Evolutionary conservation across 2,329 filamentous ascomycete genomes (phyloP).

Genomic region (Zelopaecilomyces penicillatus): DNA sequence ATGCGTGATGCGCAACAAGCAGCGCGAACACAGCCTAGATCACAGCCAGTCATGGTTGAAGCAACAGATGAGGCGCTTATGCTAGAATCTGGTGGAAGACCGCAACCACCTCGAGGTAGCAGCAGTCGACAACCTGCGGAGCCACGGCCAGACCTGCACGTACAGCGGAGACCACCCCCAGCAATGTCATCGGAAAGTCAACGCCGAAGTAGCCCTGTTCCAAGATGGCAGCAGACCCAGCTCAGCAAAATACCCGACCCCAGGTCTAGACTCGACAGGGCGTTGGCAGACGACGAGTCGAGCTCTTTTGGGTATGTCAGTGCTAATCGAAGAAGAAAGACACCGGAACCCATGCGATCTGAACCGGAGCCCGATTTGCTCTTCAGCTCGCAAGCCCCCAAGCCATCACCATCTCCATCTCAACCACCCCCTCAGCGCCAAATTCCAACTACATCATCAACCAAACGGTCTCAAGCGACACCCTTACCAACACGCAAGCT

Average conservation of each 20-base stretch:
- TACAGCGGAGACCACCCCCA: constrained; percentile 42
- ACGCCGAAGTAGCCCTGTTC: constrained; percentile 37
- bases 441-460: constrained; percentile 30
- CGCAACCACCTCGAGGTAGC: constrained; percentile 31
- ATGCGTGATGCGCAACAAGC: constrained; percentile 66
- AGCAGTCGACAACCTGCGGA: constrained; percentile 20
- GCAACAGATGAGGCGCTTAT: constrained; percentile 69
- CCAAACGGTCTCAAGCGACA: constrained; percentile 16
- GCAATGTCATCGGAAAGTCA: constrained; percentile 35
- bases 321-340: constrained; percentile 69
- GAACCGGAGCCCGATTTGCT: constrained; percentile 55
- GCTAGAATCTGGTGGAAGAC: constrained; percentile 58
- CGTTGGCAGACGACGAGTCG: constrained; percentile 70
- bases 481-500: constrained; percentile 30
- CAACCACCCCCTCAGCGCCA: constrained; percentile 25
- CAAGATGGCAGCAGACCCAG: constrained; percentile 53
- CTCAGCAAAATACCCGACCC: constrained; percentile 27
- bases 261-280: constrained; percentile 56
- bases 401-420: constrained; percentile 26
- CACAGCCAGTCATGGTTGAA: constrained; percentile 22
- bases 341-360: constrained; percentile 30
- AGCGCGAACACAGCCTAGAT: constrained; percentile 26
- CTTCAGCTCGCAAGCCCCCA: constrained; percentile 35
- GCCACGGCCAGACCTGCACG: constrained; percentile 20
- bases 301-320: constrained; percentile 74